Conservation (phyloP, 768 basidiomycete species). For the Pisolithus tinctorius region DNA sequence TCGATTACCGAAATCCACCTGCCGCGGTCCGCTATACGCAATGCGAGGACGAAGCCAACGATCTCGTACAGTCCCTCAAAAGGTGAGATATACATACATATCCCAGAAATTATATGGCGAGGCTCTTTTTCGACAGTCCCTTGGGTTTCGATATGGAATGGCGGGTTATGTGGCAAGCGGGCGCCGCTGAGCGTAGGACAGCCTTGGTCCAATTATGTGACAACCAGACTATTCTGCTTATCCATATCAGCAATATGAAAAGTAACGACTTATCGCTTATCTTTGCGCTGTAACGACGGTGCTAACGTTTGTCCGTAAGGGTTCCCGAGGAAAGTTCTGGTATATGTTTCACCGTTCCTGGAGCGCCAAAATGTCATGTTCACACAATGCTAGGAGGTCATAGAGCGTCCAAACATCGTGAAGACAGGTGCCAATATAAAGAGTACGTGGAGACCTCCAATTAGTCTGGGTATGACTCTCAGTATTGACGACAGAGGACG, state of each 20-base stretch:
- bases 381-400: constrained; percentile 29
- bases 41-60: constrained; percentile 37
- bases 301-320: constrained; percentile 18
- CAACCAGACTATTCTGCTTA: constrained; percentile 34
- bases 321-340: constrained; percentile 39
- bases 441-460: constrained; percentile 23
- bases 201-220: constrained; percentile 45
- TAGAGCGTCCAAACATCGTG: constrained; percentile 32
- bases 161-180: constrained; percentile 30
- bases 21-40: constrained; percentile 35
- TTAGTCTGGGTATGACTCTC: not conserved
- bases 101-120: not conserved
- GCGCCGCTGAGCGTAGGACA: constrained; percentile 29
- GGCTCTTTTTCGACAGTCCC: constrained; percentile 24
- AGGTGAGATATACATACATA: constrained; percentile 23
- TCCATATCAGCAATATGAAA: constrained; percentile 44
- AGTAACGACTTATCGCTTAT: constrained; percentile 21
- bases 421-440: constrained; percentile 46
- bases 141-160: constrained; percentile 50
- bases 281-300: not conserved
- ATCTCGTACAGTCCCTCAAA: constrained; percentile 29
- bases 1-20: constrained; percentile 20
- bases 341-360: constrained; percentile 8
- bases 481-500: constrained; percentile 32
- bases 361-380: not conserved